These are phyloP conservation scores for Tubosaeta sp. DNA, from an alignment of 768 basidiomycete species.

Conservation along the genomic window DNA sequence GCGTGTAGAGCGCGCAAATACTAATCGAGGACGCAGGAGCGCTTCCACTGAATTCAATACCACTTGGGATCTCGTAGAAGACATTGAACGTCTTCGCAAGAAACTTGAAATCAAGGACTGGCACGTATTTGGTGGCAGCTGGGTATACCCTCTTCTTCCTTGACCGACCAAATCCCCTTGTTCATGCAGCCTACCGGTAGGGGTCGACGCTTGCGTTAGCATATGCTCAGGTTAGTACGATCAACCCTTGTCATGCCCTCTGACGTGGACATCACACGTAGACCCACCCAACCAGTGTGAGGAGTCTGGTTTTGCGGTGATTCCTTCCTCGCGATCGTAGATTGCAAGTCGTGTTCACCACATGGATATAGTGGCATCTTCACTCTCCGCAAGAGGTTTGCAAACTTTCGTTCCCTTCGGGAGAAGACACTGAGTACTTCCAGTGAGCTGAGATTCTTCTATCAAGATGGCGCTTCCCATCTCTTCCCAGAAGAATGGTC, in stretches of 20 bases:
- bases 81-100: constrained; percentile 78
- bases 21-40: constrained; percentile 38
- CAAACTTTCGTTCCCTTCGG: not conserved
- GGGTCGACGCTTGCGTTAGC: constrained; percentile 84
- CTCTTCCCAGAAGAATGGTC: constrained; percentile 89
- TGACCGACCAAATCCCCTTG: not conserved
- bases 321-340: not conserved
- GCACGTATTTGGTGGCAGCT: constrained; percentile 94
- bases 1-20: not conserved
- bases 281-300: constrained; percentile 79
- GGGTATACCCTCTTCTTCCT: constrained; percentile 48
- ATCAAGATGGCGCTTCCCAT: constrained; percentile 79
- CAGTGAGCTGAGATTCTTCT: constrained; percentile 87
- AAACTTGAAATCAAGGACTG: constrained; percentile 77
- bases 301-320: constrained; percentile 72
- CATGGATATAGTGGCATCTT: constrained; percentile 69
- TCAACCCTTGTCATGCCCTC: not conserved
- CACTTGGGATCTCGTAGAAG: constrained; percentile 90
- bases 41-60: constrained; percentile 85
- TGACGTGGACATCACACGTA: constrained; percentile 25
- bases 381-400: constrained; percentile 71
- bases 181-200: constrained; percentile 29
- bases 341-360: not conserved
- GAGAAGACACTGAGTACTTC: not conserved
- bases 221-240: constrained; percentile 67